Evolutionary conservation across 2,329 filamentous ascomycete species (phyloP).

Genomic region (Magnaporthiopsis rhizophila): DNA sequence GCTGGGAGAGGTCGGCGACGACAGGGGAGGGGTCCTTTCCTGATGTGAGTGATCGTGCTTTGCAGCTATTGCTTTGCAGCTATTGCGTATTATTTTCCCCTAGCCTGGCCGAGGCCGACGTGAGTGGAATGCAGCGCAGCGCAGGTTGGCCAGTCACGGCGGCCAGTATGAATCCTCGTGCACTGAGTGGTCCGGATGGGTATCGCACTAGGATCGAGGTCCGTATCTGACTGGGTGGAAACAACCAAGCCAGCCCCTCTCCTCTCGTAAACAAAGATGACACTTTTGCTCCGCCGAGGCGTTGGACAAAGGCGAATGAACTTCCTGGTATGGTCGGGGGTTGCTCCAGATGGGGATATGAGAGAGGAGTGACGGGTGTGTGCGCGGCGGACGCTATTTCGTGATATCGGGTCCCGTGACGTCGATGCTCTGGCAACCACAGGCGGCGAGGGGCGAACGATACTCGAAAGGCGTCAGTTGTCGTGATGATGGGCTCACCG

Average conservation of each 20-base stretch:
- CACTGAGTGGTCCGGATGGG: conserved; percentile 28
- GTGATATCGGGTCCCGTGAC: not conserved
- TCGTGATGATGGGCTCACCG: not conserved
- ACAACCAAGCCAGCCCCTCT: conserved; percentile 17
- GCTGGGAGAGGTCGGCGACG: not conserved
- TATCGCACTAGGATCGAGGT: conserved; percentile 24
- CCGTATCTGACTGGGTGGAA: conserved; percentile 17
- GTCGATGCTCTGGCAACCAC: not conserved
- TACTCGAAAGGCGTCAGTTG: not conserved
- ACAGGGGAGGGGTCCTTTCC: not conserved
- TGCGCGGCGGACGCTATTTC: not conserved
- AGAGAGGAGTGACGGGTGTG: not conserved
- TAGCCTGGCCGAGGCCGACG: conserved; percentile 7
- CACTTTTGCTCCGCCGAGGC: not conserved
- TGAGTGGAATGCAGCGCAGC: conserved; percentile 25
- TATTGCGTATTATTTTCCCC: conserved; percentile 15
- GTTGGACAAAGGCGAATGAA: not conserved
- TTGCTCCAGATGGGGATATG: not conserved
- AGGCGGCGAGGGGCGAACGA: too few species aligned
- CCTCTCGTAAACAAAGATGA: conserved; percentile 7
- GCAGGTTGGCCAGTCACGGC: conserved; percentile 30
- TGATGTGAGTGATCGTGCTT: conserved; percentile 16
- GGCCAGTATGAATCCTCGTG: conserved; percentile 23
- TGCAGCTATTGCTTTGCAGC: conserved; percentile 18
- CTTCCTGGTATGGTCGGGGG: not conserved